Evolutionary conservation across 768 basidiomycete species (phyloP).

Genomic region (Boletellus sp.): DNA sequence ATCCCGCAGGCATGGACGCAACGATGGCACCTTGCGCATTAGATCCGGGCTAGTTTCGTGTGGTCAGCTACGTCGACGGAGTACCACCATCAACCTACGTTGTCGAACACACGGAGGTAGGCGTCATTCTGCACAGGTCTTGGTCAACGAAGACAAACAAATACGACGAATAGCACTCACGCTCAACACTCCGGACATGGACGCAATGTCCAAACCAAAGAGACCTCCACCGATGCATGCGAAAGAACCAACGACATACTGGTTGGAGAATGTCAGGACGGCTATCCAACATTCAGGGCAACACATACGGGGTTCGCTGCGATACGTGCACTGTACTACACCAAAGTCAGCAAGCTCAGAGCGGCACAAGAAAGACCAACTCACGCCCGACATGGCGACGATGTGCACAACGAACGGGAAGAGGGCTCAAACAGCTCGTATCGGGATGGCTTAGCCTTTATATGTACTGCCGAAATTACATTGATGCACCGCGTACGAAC

Average conservation of each 20-base stretch:
- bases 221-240: slow-evolving; percentile 79
- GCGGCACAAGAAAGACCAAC: not conserved
- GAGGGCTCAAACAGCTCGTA: not conserved
- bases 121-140: slow-evolving; percentile 23
- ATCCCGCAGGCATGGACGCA: slow-evolving; percentile 74
- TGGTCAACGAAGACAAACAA: not conserved
- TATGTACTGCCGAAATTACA: not conserved
- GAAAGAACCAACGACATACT: slow-evolving; percentile 78
- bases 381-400: slow-evolving; percentile 26
- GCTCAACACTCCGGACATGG: slow-evolving; percentile 73
- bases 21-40: slow-evolving; percentile 68
- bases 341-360: slow-evolving; percentile 1
- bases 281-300: not conserved
- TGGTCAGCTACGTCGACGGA: slow-evolving; percentile 2
- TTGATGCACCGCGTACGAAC: not conserved
- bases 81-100: slow-evolving; percentile 10
- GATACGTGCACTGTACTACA: slow-evolving; percentile 52
- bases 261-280: slow-evolving; percentile 8
- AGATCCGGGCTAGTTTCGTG: slow-evolving; percentile 39
- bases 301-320: slow-evolving; percentile 53
- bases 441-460: slow-evolving; percentile 7
- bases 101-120: slow-evolving; percentile 24
- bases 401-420: not conserved
- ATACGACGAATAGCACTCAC: slow-evolving; percentile 28
- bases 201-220: slow-evolving; percentile 79